These are phyloP conservation scores for Candida railenensis DNA, from an alignment of 805 yeast genomes.

Conservation along the genomic window DNA sequence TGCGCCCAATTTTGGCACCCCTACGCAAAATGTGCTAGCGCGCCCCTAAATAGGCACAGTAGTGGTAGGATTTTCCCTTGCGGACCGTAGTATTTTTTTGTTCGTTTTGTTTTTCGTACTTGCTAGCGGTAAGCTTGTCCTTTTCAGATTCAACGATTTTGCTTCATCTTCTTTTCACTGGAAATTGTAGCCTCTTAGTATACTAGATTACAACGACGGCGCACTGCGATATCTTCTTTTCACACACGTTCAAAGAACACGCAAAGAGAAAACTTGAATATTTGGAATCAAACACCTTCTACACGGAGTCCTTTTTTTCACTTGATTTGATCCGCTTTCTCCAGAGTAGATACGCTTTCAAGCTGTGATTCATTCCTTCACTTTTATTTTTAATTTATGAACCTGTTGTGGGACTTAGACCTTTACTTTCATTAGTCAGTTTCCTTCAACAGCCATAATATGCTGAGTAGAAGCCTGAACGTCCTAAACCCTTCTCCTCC, in stretches of 20 bases:
- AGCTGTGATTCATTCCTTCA: too few species aligned
- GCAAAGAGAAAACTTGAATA: neutral
- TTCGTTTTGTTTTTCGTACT: neutral
- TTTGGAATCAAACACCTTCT: neutral
- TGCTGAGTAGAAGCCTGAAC: constrained; percentile 7
- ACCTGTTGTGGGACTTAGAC: neutral
- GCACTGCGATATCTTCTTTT: too few species aligned
- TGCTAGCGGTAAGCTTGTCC: neutral
- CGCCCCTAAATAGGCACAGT: neutral
- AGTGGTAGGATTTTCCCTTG: too few species aligned
- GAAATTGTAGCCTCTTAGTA: too few species aligned
- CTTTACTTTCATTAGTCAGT: neutral
- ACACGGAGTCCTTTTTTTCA: neutral
- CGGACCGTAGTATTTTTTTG: neutral
- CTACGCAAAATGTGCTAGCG: neutral
- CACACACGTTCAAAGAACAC: too few species aligned
- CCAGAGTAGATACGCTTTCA: neutral
- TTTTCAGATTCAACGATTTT: neutral
- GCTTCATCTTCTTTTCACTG: too few species aligned
- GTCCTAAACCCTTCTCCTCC: constrained; percentile 26
- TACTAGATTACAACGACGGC: too few species aligned
- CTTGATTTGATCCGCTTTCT: neutral
- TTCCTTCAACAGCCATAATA: neutral
- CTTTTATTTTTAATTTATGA: too few species aligned
- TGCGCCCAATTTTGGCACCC: neutral